These are phyloP conservation scores for Halenospora varia DNA, from an alignment of 495 filamentous ascomycete genomes.

Conservation along the genomic window DNA sequence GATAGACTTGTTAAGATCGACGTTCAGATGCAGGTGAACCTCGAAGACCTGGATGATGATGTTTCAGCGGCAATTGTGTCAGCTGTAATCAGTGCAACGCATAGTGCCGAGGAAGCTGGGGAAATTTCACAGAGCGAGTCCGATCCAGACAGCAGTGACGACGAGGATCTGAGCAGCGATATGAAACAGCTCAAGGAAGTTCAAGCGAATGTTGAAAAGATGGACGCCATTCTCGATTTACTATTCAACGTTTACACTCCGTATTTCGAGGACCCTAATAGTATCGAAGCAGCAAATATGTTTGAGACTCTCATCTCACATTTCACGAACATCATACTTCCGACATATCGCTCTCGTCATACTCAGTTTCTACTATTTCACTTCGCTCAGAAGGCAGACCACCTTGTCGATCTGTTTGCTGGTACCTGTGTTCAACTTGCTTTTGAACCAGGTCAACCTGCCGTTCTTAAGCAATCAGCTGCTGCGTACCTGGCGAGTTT, in stretches of 20 bases:
- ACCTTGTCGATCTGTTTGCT: slow-evolving; percentile 74
- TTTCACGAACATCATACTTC: slow-evolving; percentile 81
- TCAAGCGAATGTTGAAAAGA: slow-evolving; percentile 78
- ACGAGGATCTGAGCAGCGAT: slow-evolving; percentile 43
- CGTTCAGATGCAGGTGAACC: slow-evolving; percentile 87
- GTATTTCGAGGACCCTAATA: slow-evolving; percentile 55
- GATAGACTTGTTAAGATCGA: slow-evolving; percentile 87
- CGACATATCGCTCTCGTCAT: slow-evolving; percentile 81
- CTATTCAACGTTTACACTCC: slow-evolving; percentile 79
- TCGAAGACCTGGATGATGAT: slow-evolving; percentile 71
- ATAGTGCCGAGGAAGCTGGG: slow-evolving; percentile 47
- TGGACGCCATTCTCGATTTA: slow-evolving; percentile 87
- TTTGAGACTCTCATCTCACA: slow-evolving; percentile 75
- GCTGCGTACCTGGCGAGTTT: slow-evolving; percentile 94
- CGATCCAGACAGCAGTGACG: slow-evolving; percentile 44
- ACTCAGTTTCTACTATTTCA: slow-evolving; percentile 92
- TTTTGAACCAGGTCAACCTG: slow-evolving; percentile 54
- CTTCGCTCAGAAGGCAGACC: slow-evolving; percentile 73
- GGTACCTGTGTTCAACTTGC: slow-evolving; percentile 71
- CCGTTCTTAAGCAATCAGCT: slow-evolving; percentile 71
- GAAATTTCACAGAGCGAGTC: slow-evolving; percentile 60
- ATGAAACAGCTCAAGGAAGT: slow-evolving; percentile 52
- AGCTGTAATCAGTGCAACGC: slow-evolving; percentile 30
- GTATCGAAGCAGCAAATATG: slow-evolving; percentile 40
- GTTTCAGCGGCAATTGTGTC: slow-evolving; percentile 42